Evolutionary conservation across 371 early-diverging fungal species (phyloP).

Genomic region (Mortierella sp.): DNA sequence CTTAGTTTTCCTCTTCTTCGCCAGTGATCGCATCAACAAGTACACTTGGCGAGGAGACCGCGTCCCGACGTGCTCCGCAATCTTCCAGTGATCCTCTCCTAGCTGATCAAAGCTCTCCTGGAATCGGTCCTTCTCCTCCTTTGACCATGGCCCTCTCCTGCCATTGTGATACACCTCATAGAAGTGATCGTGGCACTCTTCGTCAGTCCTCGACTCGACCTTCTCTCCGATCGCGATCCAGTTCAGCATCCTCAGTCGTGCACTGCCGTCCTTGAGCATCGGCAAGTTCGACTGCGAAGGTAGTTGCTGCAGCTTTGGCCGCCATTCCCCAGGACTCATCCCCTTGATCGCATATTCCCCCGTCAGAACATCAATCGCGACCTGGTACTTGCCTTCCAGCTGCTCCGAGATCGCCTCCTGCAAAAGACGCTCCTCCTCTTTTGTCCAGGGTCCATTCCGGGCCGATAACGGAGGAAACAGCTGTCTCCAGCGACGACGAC

Average conservation of each 20-base stretch:
- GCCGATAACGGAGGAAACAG: not conserved
- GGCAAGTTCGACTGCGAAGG: not conserved
- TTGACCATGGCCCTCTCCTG: not conserved
- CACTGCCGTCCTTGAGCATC: not conserved
- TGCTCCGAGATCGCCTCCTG: not conserved
- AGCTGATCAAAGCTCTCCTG: not conserved
- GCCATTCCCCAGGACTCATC: not conserved
- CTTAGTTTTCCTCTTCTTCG: no score
- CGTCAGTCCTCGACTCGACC: not conserved
- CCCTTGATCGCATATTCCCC: not conserved
- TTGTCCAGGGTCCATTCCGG: not conserved
- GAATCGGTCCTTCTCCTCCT: not conserved
- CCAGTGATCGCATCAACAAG: not conserved
- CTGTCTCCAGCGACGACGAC: not conserved
- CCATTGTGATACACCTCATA: not conserved
- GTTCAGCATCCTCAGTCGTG: not conserved
- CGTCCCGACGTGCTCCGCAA: not conserved
- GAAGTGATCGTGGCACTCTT: not conserved
- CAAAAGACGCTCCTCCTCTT: not conserved
- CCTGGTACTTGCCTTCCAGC: not conserved
- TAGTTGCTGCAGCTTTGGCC: not conserved
- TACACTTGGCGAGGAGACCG: not conserved
- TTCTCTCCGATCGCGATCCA: not conserved
- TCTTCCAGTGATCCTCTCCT: not conserved
- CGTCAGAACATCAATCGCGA: not conserved